Percentiles rank a stretch among this genome's conserved stretches.
Conservation (phyloP, 176 grass and related monocot genomes). For the Oryza glumipatula region DNA sequence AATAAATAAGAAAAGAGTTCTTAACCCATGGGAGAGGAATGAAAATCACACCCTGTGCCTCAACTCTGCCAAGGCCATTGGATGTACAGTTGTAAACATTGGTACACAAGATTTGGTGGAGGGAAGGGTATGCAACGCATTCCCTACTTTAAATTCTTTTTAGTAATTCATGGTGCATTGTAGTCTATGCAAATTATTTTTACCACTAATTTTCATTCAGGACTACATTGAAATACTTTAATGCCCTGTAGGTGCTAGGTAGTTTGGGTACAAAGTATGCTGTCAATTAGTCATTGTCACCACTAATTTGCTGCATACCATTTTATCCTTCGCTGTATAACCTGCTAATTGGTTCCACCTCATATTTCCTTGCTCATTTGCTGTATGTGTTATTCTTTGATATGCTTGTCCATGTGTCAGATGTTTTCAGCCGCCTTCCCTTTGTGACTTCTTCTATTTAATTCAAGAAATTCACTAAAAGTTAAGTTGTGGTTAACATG, state of each 20-base stretch:
- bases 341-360: neutral
- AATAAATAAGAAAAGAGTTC: conserved; percentile 95
- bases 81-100: conserved; percentile 98
- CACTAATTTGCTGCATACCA: conserved; percentile 24
- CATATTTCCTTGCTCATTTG: conserved; percentile 17
- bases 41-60: conserved; percentile 99
- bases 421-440: conserved; percentile 17
- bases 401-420: neutral
- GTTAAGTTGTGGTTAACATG: conserved; percentile 11
- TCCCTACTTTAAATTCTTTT: neutral
- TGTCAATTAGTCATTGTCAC: neutral
- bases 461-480: conserved; percentile 26
- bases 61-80: conserved; percentile 99
- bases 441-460: neutral
- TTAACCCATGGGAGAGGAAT: conserved; percentile 99
- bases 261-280: neutral
- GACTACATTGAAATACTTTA: neutral
- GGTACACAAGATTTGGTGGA: conserved; percentile 98
- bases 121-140: conserved; percentile 73
- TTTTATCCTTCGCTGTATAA: conserved; percentile 17
- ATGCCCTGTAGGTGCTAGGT: neutral
- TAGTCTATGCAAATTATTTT: neutral
- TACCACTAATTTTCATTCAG: neutral
- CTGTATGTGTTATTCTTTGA: neutral
- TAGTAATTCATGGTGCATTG: conserved; percentile 8